Evolutionary conservation across 495 filamentous ascomycete species (phyloP).

Genomic region (Zalerion maritima): DNA sequence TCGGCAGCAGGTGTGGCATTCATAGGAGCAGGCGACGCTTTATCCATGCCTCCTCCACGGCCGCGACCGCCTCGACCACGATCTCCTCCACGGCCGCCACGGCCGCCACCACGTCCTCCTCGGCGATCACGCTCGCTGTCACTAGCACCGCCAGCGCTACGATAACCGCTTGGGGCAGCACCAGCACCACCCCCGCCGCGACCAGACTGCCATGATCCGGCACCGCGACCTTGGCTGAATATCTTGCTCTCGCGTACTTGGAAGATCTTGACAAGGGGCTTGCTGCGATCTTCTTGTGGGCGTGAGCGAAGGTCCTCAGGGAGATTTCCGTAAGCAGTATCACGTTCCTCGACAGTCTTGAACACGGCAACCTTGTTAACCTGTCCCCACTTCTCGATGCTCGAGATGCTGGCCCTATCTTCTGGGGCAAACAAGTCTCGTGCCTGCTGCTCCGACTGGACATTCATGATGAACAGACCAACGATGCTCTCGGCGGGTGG

Average conservation of each 20-base stretch:
- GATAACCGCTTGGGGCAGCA: constrained; percentile 48
- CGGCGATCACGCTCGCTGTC: constrained; percentile 61
- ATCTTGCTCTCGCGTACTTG: constrained; percentile 41
- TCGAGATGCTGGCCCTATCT: constrained; percentile 59
- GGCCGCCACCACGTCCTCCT: constrained; percentile 50
- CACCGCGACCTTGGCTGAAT: constrained; percentile 39
- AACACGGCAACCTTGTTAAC: constrained; percentile 73
- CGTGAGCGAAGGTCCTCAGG: constrained; percentile 59
- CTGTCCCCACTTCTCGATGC: constrained; percentile 62
- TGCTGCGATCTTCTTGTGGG: constrained; percentile 46
- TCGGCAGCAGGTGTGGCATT: no score
- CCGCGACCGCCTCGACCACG: constrained; percentile 37
- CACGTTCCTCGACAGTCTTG: constrained; percentile 58
- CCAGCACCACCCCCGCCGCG: constrained; percentile 41
- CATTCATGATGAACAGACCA: constrained; percentile 71
- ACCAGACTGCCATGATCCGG: constrained; percentile 63
- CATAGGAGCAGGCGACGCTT: constrained; percentile 36
- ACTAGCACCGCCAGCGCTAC: constrained; percentile 54
- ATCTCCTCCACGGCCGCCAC: constrained; percentile 36
- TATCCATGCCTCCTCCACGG: no score
- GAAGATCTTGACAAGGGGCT: constrained; percentile 70
- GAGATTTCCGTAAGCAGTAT: constrained; percentile 55
- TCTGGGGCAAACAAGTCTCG: constrained; percentile 68
- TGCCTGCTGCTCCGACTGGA: constrained; percentile 61
- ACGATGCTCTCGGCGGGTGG: constrained; percentile 37